Evolutionary conservation across 192 early-diverging fungal species (phyloP).

Genomic region (Backusella luteola): DNA sequence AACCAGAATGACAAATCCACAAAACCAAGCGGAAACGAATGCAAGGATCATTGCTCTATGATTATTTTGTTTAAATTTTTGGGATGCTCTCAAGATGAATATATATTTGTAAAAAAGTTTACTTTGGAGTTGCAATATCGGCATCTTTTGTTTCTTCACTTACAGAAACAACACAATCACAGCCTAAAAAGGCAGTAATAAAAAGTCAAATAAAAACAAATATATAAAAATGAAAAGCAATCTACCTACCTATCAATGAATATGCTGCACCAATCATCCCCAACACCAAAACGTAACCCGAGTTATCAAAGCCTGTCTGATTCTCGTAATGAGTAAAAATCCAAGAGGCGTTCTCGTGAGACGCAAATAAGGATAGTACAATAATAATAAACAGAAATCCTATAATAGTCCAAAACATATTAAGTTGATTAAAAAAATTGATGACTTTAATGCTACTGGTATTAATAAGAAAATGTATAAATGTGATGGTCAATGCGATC

Average conservation of each 20-base stretch:
- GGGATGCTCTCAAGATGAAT: neutral
- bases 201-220: neutral
- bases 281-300: constrained; percentile 29
- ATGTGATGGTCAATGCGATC: constrained; percentile 17
- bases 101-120: neutral
- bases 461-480: constrained; percentile 22
- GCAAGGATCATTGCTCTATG: constrained; percentile 26
- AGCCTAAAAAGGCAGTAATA: constrained; percentile 12
- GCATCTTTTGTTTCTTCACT: constrained; percentile 37
- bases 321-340: constrained; percentile 37
- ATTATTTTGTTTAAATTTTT: neutral
- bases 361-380: constrained; percentile 11
- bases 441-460: constrained; percentile 9
- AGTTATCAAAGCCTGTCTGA: constrained; percentile 29
- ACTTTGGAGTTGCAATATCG: constrained; percentile 24
- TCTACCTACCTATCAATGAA: constrained; percentile 28
- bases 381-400: constrained; percentile 22
- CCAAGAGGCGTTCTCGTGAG: constrained; percentile 21
- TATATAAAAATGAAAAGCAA: neutral
- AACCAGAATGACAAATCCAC: constrained; percentile 25
- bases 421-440: constrained; percentile 26
- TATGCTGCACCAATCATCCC: constrained; percentile 34
- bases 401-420: constrained; percentile 31
- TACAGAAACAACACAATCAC: constrained; percentile 31
- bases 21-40: constrained; percentile 27